These are phyloP conservation scores for Malus sieversii DNA, from an alignment of 306 rosid genomes.

Conservation along the genomic window DNA sequence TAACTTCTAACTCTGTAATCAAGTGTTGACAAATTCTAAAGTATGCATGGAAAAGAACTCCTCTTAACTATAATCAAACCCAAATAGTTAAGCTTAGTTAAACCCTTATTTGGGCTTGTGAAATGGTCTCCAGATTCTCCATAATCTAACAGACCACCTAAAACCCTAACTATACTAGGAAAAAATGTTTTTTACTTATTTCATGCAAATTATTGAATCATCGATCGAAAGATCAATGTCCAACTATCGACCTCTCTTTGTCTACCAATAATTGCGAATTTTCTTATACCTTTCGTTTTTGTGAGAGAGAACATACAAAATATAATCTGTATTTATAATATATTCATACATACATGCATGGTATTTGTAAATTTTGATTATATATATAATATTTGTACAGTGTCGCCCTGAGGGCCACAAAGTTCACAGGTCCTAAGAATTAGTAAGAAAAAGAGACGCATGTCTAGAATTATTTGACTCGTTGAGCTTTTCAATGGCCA, in stretches of 20 bases:
- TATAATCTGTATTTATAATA: too few species aligned
- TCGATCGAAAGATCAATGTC: background rate
- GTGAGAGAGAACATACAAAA: background rate
- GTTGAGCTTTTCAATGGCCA: slow-evolving; percentile 22
- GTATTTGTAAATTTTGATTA: background rate
- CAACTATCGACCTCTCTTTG: background rate
- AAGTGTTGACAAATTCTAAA: background rate
- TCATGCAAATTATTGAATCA: background rate
- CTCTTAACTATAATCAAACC: background rate
- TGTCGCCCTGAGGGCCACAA: slow-evolving; percentile 15
- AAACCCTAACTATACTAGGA: background rate
- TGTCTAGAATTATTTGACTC: slow-evolving; percentile 32
- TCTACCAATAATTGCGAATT: slow-evolving; percentile 20
- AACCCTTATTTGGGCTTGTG: background rate
- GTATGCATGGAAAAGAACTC: too few species aligned
- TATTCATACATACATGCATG: background rate
- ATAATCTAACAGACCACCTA: background rate
- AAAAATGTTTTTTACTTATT: background rate
- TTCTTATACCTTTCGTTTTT: background rate
- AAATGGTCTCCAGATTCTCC: background rate
- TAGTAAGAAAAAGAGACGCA: slow-evolving; percentile 4
- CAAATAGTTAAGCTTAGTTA: background rate
- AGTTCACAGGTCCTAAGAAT: slow-evolving; percentile 15
- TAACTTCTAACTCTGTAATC: too few species aligned
- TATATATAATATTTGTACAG: background rate